Base-by-base conservation (phyloP, 169 alveolate genomes). In the Plasmodium coatneyi region DNA sequence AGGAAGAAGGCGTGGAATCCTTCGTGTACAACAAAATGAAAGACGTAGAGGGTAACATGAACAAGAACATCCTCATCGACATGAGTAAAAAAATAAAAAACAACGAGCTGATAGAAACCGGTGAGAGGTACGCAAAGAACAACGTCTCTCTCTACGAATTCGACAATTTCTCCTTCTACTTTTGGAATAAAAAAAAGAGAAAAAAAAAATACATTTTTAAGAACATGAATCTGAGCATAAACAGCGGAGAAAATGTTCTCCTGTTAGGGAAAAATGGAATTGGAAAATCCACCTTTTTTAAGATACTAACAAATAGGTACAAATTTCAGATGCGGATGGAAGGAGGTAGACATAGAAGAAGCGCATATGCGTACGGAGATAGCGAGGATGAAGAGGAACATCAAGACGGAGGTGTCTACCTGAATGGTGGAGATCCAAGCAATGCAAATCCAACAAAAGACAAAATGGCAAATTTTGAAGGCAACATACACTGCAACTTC, bases 211-310 rank as follows among this genome's bases (percentile, higher is more conserved):
- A 78, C 4, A 71, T 96, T 49, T 81, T 96, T 87, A 92, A 92
- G 25, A 83, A 95, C 34, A 34, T 95, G 22, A 92, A 92, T 9
- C 46, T 96, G 41, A 84, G 71, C 25, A 87, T 96, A 14, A 82
- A 83, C 41, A 87, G 95, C 56, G 84, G 96, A 10, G 97, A 94
- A 46, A 84, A 96, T 30, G 83, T 95, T 4, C 80, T 95, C 12
- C 46, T 96, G 6, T 83, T 96, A 39, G 97, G 97, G 3, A 95
- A 96, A 46, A 96, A 96, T 84, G 97, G 97, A 14, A 80, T 92
- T 49, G 97, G 97, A 3, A 96, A 96, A 82, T 93, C 96, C 41
- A 96, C 97, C 16, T 87, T 96, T 32, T 83, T 96, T 74, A 90
- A 94, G 76, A 70, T 95, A 39, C 60, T 96, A 25, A 92, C 94